Conservation (phyloP, 495 filamentous ascomycete genomes). For the Amniculicola lignicola region DNA sequence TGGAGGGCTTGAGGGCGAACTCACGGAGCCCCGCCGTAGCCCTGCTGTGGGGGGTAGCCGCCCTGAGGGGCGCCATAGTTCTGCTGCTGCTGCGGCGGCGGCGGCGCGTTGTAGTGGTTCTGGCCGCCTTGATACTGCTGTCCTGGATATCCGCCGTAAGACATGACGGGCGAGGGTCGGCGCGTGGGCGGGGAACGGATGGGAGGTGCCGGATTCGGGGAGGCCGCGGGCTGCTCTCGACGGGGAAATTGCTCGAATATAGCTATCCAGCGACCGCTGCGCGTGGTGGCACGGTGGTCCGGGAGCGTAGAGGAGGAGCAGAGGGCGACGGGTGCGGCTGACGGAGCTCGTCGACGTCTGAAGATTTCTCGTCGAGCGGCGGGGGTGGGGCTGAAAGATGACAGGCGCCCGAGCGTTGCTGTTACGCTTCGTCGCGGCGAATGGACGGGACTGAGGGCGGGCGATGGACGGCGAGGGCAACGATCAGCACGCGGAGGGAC, state of each 20-base stretch:
- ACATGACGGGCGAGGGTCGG: conserved; percentile 34
- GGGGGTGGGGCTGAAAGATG: conserved; percentile 17
- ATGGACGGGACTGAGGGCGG: neutral
- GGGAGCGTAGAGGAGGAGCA: neutral
- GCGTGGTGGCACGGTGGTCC: neutral
- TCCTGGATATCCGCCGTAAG: conserved; percentile 43
- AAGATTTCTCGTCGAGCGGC: conserved; percentile 3
- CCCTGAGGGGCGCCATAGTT: conserved; percentile 27
- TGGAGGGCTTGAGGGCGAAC: no score
- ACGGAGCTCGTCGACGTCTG: neutral
- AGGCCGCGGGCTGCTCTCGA: neutral
- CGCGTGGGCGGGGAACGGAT: neutral
- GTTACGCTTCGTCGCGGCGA: neutral
- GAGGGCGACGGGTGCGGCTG: conserved; percentile 13
- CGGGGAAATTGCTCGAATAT: neutral
- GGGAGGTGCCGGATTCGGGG: neutral
- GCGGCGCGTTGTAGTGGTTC: conserved; percentile 25
- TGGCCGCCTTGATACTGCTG: conserved; percentile 36
- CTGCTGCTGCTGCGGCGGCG: conserved; percentile 35
- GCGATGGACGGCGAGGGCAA: neutral
- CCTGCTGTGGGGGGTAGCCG: conserved; percentile 33
- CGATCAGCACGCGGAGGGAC: neutral
- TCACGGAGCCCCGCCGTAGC: conserved; percentile 28
- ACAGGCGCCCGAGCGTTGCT: conserved; percentile 1
- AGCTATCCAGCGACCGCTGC: neutral